Evolutionary conservation across 176 grass and related monocot genomes (phyloP), one percentile per base, ranked within the genome.

Genomic region (Bonia amplexicaulis): DNA sequence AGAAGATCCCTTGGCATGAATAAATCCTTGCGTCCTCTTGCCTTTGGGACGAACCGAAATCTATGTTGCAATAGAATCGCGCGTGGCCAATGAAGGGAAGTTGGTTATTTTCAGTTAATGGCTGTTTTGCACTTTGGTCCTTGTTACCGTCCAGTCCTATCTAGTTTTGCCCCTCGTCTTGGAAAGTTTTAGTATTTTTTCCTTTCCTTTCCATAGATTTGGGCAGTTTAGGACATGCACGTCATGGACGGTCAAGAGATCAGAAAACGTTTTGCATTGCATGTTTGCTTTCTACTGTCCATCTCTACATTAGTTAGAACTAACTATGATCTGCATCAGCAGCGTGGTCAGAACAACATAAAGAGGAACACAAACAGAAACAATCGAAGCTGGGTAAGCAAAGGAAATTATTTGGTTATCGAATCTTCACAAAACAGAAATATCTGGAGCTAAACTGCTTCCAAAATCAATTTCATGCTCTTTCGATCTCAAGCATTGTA

Each of bases 21-120:
- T 57, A 81, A 29, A 59, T 78, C 68, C 68, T 64, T 59, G 47
- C 67, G 74, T 60, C 46, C 33, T 74, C 49, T 37, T 64, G 55
- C 53, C 29, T 55, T 40, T 58, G 46, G 55, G 79, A 64, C 27
- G 45, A 71, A n/a, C 66, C 37, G 8, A 29, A 72, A 47, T 72
- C 37, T 65, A 77, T 73, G 74, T 16, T 47, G 80, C 71, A 69
- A 70, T 54, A 49, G 82, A 66, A 82, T 61, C 70, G 59, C 22
- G 9, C 42, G 63, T 69, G 78, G 64, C 58, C 66, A 87, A 70
- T 83, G 62, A 71, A 77, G 60, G 46, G 73, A 72, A 77, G 27
- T 17, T 48, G 46, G 86, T 84, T 87, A 90, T 84, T 90, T 86
- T 61, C 74, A 79, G 89, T 61, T 83, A 78, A 90, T 60, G 60